Conservation (phyloP, 805 yeast species). For the Hermanozyma aechmeae region DNA sequence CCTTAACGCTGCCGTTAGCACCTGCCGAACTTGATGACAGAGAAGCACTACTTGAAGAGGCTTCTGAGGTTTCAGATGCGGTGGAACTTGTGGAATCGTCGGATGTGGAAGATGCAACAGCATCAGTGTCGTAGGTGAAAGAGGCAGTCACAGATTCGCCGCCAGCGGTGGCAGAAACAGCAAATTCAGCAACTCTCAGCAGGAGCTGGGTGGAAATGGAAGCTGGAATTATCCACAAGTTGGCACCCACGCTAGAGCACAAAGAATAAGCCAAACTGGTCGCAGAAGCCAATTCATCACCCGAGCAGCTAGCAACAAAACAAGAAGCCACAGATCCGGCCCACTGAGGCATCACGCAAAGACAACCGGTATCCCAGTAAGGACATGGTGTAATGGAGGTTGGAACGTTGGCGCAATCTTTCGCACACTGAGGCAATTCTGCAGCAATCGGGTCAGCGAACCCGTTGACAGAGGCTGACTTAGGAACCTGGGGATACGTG, state of each 20-base stretch:
- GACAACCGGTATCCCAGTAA: conserved; percentile 44
- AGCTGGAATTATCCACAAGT: conserved; percentile 37
- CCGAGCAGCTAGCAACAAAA: conserved; percentile 28
- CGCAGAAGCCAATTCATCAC: conserved; percentile 25
- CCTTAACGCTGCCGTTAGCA: no score
- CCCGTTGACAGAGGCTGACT: conserved; percentile 39
- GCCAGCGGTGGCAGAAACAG: conserved; percentile 15
- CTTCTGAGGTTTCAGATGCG: not conserved
- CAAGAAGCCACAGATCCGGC: conserved; percentile 35
- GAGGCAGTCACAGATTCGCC: not conserved
- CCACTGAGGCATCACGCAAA: conserved; percentile 41
- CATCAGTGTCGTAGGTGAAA: not conserved
- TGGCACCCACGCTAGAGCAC: conserved; percentile 33
- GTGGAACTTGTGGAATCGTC: not conserved
- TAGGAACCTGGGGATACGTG: conserved; percentile 37
- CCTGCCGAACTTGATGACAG: conserved; percentile 1
- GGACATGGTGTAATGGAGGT: conserved; percentile 41
- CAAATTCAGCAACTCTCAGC: no score
- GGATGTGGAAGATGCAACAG: not conserved
- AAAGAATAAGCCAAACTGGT: conserved; percentile 34
- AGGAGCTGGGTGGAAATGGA: conserved; percentile 24
- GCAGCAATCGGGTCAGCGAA: conserved; percentile 37
- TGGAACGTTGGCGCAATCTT: conserved; percentile 26
- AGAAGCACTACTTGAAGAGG: not conserved
- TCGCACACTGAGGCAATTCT: conserved; percentile 33